These are phyloP conservation scores for Meyerozyma guilliermondii DNA, from an alignment of 1,139 yeast species.

Conservation along the genomic window DNA sequence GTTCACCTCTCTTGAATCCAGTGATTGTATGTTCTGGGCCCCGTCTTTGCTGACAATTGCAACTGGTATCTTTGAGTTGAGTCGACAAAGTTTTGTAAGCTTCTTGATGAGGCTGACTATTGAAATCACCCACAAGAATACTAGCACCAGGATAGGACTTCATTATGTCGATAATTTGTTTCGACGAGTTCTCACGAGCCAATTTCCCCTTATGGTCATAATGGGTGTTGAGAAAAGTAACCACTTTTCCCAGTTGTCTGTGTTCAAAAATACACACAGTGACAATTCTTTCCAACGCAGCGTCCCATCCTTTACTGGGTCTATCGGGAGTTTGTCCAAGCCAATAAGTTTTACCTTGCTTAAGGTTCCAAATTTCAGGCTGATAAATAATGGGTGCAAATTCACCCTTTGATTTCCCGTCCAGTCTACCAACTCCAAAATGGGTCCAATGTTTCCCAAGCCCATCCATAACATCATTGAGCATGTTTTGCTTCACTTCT, in stretches of 20 bases:
- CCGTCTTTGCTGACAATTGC: conserved; percentile 6
- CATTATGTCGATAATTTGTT: conserved; percentile 9
- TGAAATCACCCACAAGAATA: conserved; percentile 43
- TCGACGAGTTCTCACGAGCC: conserved; percentile 9
- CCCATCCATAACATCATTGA: conserved; percentile 37
- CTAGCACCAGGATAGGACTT: conserved; percentile 7
- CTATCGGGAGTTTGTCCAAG: conserved; percentile 42
- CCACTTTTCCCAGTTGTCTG: conserved; percentile 4
- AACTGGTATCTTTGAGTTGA: conserved; percentile 7
- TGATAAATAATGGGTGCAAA: conserved; percentile 41
- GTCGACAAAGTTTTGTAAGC: conserved; percentile 25
- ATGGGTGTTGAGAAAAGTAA: conserved; percentile 12
- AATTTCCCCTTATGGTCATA: conserved; percentile 12
- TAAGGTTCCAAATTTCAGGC: conserved; percentile 27
- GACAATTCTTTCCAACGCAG: conserved; percentile 18
- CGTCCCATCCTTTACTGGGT: conserved; percentile 34
- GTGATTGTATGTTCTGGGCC: conserved; percentile 10
- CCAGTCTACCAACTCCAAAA: conserved; percentile 44
- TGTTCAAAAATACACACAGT: conserved; percentile 13
- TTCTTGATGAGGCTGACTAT: conserved; percentile 48
- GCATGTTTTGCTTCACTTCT: conserved; percentile 50
- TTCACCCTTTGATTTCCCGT: conserved; percentile 41
- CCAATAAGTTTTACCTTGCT: conserved; percentile 36
- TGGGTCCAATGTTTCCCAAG: conserved; percentile 37
- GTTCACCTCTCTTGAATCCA: conserved; percentile 13